phyloP scores from a whole-genome alignment of 306 rosid species.

The Gleditsia sinensis region DNA sequence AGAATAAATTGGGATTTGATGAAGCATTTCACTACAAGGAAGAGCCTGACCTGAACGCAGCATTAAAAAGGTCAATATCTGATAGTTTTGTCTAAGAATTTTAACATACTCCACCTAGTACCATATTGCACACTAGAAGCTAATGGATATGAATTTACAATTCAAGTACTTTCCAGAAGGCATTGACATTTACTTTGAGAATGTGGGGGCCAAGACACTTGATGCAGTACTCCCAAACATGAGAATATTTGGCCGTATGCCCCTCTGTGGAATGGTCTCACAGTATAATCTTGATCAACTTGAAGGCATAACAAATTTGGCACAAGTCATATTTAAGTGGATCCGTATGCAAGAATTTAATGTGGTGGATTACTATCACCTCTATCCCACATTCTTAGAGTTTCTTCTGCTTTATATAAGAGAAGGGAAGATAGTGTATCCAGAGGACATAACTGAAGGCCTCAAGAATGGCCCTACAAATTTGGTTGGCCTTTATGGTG shows the following conservation, averaged over 20 bases:
- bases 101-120: background rate
- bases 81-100: background rate
- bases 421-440: constrained; percentile 39
- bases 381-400: constrained; percentile 40
- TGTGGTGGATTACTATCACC: constrained; percentile 23
- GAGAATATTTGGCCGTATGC: constrained; percentile 33
- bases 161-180: constrained; percentile 41
- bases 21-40: constrained; percentile 48
- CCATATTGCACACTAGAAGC: constrained; percentile 6
- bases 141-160: background rate
- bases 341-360: constrained; percentile 27
- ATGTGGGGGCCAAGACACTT: constrained; percentile 27
- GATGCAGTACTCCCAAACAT: constrained; percentile 42
- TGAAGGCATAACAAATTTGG: constrained; percentile 41
- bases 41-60: constrained; percentile 39
- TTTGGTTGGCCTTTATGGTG: constrained; percentile 33
- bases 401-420: constrained; percentile 30
- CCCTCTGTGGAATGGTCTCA: constrained; percentile 43
- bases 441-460: constrained; percentile 36
- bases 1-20: constrained; percentile 44
- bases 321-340: constrained; percentile 30
- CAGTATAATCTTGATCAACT: constrained; percentile 38
- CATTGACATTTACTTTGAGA: constrained; percentile 25
- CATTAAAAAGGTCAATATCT: constrained; percentile 40
- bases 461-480: constrained; percentile 43